A percentile compares a stretch with the other conserved stretches of the same genome.
Evolutionary conservation across 176 grass and related monocot species (phyloP).

Genomic region (Alopecurus myosuroides): DNA sequence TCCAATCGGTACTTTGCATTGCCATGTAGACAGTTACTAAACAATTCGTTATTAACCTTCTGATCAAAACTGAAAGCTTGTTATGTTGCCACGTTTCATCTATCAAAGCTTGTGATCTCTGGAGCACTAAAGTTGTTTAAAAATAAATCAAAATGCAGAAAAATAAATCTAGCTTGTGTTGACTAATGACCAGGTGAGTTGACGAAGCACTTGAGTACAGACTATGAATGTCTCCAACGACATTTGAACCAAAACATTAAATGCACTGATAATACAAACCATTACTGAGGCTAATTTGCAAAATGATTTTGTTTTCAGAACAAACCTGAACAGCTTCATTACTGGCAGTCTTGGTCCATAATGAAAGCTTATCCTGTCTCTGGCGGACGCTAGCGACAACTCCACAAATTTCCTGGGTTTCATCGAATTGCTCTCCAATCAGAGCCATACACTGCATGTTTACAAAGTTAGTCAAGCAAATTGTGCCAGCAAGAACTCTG

Average conservation of each 20-base stretch:
- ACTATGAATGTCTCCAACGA: not conserved
- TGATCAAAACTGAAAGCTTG: not conserved
- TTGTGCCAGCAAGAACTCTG: not conserved
- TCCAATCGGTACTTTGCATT: not conserved
- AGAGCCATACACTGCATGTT: conserved; percentile 89
- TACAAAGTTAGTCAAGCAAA: conserved; percentile 4
- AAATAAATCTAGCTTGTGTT: not conserved
- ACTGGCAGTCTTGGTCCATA: conserved; percentile 91
- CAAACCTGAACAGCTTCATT: conserved; percentile 99
- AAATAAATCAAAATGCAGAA: not conserved
- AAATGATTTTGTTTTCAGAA: conserved; percentile 12
- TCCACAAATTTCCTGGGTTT: conserved; percentile 95
- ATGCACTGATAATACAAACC: not conserved
- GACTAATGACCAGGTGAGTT: not conserved
- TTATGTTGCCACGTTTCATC: not conserved
- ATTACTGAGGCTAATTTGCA: not conserved
- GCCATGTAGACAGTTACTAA: not conserved
- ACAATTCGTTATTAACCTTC: not conserved
- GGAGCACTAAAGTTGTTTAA: not conserved
- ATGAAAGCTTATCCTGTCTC: conserved; percentile 86
- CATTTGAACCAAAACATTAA: not conserved
- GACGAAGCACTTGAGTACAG: not conserved
- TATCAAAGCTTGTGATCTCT: not conserved
- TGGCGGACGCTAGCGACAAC: conserved; percentile 86
- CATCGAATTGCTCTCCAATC: conserved; percentile 97